Percentiles rank a stretch among this genome's conserved stretches.
Conservation (phyloP, 345 rosid genomes). For the Viola odorata region DNA sequence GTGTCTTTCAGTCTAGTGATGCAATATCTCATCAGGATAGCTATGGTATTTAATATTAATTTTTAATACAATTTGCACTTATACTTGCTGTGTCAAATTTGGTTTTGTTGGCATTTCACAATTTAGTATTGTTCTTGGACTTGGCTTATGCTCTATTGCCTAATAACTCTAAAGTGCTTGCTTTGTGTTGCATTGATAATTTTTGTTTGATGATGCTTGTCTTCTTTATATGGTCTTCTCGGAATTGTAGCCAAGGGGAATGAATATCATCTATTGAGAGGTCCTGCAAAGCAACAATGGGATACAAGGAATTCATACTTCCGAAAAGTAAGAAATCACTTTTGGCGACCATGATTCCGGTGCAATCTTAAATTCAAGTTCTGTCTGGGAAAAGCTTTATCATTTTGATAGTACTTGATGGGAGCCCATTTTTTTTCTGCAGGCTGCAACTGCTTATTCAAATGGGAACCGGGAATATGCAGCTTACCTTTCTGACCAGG, state of each 20-base stretch:
- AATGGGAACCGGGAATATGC: constrained; percentile 61
- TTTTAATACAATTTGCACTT: not conserved
- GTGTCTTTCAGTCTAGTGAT: constrained; percentile 37
- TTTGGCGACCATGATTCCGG: too few species aligned
- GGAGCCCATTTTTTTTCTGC: constrained; percentile 14
- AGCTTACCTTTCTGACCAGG: constrained; percentile 82
- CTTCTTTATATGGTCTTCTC: constrained; percentile 14
- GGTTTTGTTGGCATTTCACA: not conserved
- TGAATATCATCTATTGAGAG: constrained; percentile 56
- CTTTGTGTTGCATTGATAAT: not conserved
- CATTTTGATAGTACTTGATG: constrained; percentile 1
- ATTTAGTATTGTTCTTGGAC: not conserved
- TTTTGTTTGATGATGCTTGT: not conserved
- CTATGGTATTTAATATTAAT: constrained; percentile 32
- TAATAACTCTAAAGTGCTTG: not conserved
- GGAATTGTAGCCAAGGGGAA: constrained; percentile 54
- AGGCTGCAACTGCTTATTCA: constrained; percentile 84
- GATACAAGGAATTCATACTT: constrained; percentile 50
- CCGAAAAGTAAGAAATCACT: constrained; percentile 45
- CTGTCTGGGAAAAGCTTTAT: not conserved
- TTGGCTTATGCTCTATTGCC: not conserved
- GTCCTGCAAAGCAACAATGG: constrained; percentile 65
- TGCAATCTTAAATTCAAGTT: not conserved
- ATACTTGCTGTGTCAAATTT: not conserved
- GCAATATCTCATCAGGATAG: constrained; percentile 33